Evolutionary conservation across 768 basidiomycete species (phyloP).

Genomic region (Russula sp.): DNA sequence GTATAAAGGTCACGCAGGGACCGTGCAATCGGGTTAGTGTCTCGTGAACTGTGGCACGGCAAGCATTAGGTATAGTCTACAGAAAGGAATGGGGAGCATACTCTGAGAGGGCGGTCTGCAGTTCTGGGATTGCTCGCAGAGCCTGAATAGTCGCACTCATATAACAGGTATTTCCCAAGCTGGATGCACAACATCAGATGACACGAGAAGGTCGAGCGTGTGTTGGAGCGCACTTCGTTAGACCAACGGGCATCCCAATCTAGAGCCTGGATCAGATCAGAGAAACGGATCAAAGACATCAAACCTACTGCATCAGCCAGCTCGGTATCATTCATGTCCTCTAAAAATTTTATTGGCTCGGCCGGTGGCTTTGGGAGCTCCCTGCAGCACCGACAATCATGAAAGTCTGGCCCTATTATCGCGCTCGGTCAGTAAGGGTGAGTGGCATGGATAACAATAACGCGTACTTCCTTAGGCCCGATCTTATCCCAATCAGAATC

Average conservation of each 20-base stretch:
- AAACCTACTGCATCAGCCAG: slow-evolving; percentile 72
- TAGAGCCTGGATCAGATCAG: neutral
- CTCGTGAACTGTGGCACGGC: slow-evolving; percentile 17
- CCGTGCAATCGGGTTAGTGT: slow-evolving; percentile 39
- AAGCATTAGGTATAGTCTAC: neutral
- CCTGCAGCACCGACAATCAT: slow-evolving; percentile 94
- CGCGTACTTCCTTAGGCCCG: slow-evolving; percentile 69
- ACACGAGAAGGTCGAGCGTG: slow-evolving; percentile 34
- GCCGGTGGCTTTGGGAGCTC: slow-evolving; percentile 87
- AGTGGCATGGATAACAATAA: slow-evolving; percentile 1
- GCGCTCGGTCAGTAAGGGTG: slow-evolving; percentile 2
- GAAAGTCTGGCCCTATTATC: slow-evolving; percentile 76
- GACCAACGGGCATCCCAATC: slow-evolving; percentile 78
- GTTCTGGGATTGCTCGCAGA: slow-evolving; percentile 88
- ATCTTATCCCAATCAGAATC: slow-evolving; percentile 85
- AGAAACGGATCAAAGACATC: neutral
- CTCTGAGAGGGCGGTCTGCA: slow-evolving; percentile 67
- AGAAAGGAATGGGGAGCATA: slow-evolving; percentile 38
- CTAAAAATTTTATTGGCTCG: slow-evolving; percentile 76
- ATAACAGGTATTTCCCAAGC: slow-evolving; percentile 93
- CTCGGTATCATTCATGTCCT: slow-evolving; percentile 86
- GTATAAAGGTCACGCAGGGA: slow-evolving; percentile 66
- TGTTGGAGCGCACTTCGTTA: slow-evolving; percentile 57
- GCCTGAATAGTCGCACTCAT: slow-evolving; percentile 96
- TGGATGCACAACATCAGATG: slow-evolving; percentile 12